Evolutionary conservation across 169 alveolate genomes (phyloP).

Genomic region (Eimeria maxima): DNA sequence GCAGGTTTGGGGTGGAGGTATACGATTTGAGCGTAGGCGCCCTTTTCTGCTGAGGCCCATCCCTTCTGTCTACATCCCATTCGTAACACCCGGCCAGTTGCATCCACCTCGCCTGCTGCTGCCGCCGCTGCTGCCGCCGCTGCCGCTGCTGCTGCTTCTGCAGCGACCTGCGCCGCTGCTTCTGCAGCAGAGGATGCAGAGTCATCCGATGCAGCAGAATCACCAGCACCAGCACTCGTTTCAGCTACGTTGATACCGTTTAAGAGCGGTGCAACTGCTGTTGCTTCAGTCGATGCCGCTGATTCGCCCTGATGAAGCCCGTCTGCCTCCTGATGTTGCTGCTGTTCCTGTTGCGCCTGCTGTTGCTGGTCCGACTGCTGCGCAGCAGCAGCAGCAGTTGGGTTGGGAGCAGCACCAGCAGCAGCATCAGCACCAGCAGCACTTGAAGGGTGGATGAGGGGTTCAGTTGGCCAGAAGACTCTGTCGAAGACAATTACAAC

Average conservation of each 20-base stretch:
- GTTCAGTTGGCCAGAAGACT: constrained; percentile 50
- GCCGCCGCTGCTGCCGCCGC: constrained; percentile 11
- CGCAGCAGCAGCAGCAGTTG: neutral
- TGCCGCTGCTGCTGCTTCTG: constrained; percentile 10
- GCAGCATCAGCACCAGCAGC: constrained; percentile 24
- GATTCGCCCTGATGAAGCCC: neutral
- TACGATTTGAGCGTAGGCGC: constrained; percentile 76
- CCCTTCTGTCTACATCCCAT: constrained; percentile 68
- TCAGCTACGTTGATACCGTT: neutral
- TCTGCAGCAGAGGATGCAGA: neutral
- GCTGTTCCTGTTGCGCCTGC: neutral
- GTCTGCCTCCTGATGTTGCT: neutral
- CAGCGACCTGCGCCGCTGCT: constrained; percentile 7
- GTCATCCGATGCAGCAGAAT: neutral
- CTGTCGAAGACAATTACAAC: constrained; percentile 14
- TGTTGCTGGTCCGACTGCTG: neutral
- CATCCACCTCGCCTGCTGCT: neutral
- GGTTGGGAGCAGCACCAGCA: constrained; percentile 20
- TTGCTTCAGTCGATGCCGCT: constrained; percentile 11
- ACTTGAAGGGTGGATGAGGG: neutral
- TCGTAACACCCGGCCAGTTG: neutral
- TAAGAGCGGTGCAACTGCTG: neutral
- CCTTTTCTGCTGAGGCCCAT: constrained; percentile 73
- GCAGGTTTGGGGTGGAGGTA: constrained; percentile 82
- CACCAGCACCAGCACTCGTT: neutral